These are phyloP conservation scores for Sphenostylis stenocarpa DNA, from an alignment of 306 rosid species.

Conservation along the genomic window DNA sequence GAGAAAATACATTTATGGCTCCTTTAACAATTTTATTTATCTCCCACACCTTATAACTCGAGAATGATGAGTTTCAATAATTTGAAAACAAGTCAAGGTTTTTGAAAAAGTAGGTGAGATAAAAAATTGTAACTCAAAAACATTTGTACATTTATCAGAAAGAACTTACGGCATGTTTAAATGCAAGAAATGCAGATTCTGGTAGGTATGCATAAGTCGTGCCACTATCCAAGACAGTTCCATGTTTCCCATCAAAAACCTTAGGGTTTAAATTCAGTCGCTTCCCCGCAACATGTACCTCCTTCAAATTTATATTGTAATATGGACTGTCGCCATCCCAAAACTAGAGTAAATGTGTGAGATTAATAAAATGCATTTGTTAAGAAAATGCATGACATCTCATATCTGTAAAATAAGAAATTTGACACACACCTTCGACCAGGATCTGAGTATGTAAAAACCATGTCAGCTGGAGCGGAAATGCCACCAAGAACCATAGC, in stretches of 20 bases:
- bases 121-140: not conserved
- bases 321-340: constrained; percentile 99
- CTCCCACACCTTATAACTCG: not conserved
- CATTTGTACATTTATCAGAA: not conserved
- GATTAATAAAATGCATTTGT: constrained; percentile 69
- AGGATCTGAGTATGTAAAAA: constrained; percentile 68
- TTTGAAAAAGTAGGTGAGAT: not conserved
- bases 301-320: constrained; percentile 95
- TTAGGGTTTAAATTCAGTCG: constrained; percentile 55
- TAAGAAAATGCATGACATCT: constrained; percentile 51
- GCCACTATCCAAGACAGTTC: constrained; percentile 93
- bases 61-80: not conserved
- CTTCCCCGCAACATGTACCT: constrained; percentile 88
- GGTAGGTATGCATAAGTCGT: constrained; percentile 97
- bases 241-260: constrained; percentile 80
- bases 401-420: constrained; percentile 32
- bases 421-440: constrained; percentile 72
- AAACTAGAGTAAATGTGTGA: constrained; percentile 99
- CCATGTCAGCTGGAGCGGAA: constrained; percentile 76
- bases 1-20: not conserved
- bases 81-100: not conserved
- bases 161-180: constrained; percentile 83
- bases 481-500: constrained; percentile 95
- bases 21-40: constrained; percentile 12
- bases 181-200: constrained; percentile 65